A percentile compares a stretch with the other conserved stretches of the same genome.
Evolutionary conservation across 2,329 filamentous ascomycete species (phyloP).

Genomic region (Colletotrichum filicis): DNA sequence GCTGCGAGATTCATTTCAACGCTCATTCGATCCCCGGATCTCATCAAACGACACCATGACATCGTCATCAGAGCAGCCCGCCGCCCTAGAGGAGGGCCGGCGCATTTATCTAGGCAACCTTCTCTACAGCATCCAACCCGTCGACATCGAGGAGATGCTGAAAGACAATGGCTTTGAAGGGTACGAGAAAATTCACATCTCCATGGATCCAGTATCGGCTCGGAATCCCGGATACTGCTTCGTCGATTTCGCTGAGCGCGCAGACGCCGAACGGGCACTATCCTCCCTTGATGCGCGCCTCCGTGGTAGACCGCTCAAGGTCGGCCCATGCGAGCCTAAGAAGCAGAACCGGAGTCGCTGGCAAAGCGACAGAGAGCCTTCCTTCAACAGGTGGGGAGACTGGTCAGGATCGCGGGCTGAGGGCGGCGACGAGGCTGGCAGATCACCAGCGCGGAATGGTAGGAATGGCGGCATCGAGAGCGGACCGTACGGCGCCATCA

Average conservation of each 20-base stretch:
- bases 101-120: slow-evolving; percentile 75
- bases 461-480: slow-evolving; percentile 36
- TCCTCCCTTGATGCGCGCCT: slow-evolving; percentile 64
- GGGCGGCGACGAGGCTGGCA: slow-evolving; percentile 15
- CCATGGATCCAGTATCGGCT: slow-evolving; percentile 73
- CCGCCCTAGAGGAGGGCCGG: slow-evolving; percentile 40
- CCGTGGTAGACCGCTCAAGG: slow-evolving; percentile 68
- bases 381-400: slow-evolving; percentile 56
- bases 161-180: slow-evolving; percentile 50
- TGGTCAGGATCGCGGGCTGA: slow-evolving; percentile 46
- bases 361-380: slow-evolving; percentile 37
- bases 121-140: slow-evolving; percentile 60
- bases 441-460: not conserved
- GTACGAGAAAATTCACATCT: slow-evolving; percentile 71
- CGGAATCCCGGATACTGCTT: slow-evolving; percentile 82
- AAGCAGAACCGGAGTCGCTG: slow-evolving; percentile 37
- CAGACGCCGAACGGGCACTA: slow-evolving; percentile 68
- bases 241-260: slow-evolving; percentile 70
- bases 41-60: not conserved
- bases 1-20: not conserved
- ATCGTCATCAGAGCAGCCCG: slow-evolving; percentile 10
- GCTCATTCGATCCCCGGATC: too few relatives aligned
- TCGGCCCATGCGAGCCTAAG: slow-evolving; percentile 73
- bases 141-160: slow-evolving; percentile 71
- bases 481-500: slow-evolving; percentile 41